Percentiles rank a stretch among this genome's conserved stretches.
These are phyloP conservation scores for Luzula sylvatica DNA, from an alignment of 176 grass and related monocot genomes.

Conservation along the genomic window DNA sequence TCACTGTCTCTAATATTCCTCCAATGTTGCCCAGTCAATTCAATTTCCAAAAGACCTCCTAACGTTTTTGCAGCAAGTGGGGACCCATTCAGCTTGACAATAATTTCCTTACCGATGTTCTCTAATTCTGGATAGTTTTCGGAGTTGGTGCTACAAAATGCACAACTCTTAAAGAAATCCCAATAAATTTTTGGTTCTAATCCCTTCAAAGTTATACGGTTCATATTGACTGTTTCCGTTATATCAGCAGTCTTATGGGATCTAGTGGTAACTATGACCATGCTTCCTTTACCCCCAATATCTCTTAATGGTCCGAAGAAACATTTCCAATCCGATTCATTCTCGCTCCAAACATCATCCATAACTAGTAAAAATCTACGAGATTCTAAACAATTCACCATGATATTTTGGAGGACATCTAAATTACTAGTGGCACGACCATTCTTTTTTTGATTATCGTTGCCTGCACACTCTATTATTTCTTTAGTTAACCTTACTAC, in stretches of 20 bases:
- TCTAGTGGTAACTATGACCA: constrained; percentile 19
- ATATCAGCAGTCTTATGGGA: neutral
- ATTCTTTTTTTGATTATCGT: neutral
- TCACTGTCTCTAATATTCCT: constrained; percentile 1
- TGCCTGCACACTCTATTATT: neutral
- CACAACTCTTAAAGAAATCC: constrained; percentile 2
- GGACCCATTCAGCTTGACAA: neutral
- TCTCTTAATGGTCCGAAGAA: neutral
- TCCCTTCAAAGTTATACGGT: neutral
- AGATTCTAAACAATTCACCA: neutral
- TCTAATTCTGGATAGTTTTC: neutral
- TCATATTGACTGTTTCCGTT: neutral
- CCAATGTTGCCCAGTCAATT: neutral
- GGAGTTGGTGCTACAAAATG: neutral
- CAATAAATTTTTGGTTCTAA: neutral
- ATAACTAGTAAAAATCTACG: constrained; percentile 17
- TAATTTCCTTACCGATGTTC: constrained; percentile 8
- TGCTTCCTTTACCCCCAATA: constrained; percentile 13
- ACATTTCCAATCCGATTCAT: neutral
- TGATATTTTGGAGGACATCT: neutral
- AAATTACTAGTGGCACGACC: neutral
- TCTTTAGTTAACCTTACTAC: neutral
- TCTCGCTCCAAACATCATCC: constrained; percentile 27
- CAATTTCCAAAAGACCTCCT: neutral
- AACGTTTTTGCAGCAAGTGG: constrained; percentile 20